phyloP scores from a whole-genome alignment of 495 filamentous ascomycete species.

The Xylaria cubensis region DNA sequence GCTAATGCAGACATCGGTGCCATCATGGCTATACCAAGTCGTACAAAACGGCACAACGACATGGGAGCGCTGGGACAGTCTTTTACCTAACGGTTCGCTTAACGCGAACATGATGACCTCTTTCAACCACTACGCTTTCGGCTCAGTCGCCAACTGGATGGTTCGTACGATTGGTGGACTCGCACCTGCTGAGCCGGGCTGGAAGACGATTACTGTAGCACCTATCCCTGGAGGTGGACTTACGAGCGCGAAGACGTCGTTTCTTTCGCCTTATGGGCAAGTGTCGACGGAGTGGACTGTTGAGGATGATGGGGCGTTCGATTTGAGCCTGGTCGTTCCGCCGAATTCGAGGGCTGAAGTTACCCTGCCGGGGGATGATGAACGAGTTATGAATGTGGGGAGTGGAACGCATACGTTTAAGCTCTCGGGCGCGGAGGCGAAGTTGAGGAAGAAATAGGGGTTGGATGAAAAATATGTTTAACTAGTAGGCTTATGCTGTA shows the following conservation, averaged over 20 bases:
- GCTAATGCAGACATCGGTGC: conserved; percentile 43
- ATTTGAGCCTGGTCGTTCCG: conserved; percentile 35
- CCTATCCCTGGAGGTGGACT: conserved; percentile 42
- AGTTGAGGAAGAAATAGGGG: background rate
- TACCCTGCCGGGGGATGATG: conserved; percentile 27
- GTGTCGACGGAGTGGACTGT: conserved; percentile 36
- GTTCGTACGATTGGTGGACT: conserved; percentile 42
- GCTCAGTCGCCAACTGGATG: conserved; percentile 46
- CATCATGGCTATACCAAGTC: conserved; percentile 61
- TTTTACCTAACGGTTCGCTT: conserved; percentile 55
- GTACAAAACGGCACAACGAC: conserved; percentile 59
- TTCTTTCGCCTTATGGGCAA: conserved; percentile 39
- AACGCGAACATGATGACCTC: conserved; percentile 62
- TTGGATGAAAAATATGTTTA: background rate
- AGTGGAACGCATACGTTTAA: conserved; percentile 24
- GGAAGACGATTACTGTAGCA: conserved; percentile 41
- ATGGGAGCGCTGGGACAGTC: conserved; percentile 65
- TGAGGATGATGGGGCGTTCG: conserved; percentile 34
- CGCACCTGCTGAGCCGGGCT: conserved; percentile 42
- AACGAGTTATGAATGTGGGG: conserved; percentile 11
- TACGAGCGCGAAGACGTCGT: conserved; percentile 38
- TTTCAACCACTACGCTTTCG: conserved; percentile 54
- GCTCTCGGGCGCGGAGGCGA: background rate
- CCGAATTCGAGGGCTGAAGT: conserved; percentile 39
- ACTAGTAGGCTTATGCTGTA: background rate